Evolutionary conservation across 2,329 filamentous ascomycete species (phyloP), one percentile per base, ranked within the genome.

Genomic region (Calonectria pseudoturangicola): DNA sequence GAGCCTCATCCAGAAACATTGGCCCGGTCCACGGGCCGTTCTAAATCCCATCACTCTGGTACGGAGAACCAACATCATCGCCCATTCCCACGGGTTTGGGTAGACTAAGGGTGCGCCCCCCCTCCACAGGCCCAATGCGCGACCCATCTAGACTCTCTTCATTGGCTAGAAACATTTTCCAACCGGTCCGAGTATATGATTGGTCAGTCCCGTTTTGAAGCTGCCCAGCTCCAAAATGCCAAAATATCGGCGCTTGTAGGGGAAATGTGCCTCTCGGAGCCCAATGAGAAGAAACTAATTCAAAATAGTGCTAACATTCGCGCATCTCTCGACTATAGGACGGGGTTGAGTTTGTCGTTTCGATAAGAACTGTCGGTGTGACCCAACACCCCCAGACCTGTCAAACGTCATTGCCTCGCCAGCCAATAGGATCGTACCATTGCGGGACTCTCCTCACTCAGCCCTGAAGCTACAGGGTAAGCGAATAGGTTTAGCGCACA

Each of bases 81-180:
- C 33, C 54, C 54, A 60, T 60, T 41, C 21, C 54, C 54, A 39
- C 39, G 54, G 36, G 33, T 60, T 41, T 60, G 54, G 54, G 27
- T 27, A 21, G 39, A 27, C 54, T 60, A 60, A 36, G 33, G 21
- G 39, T 13, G 4, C 21, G 54, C 12, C 15, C 8, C 8, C 54
- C 54, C 54, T 60, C 39, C 54, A 36, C 54, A 41, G 54, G n/a
- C 33, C 54, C 39, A 21, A 60, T 7, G 21, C 3, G 54, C 16
- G 54, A 18, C 54, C 54, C 54, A 25, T 60, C n/a, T 41, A 4
- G 18, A 4, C 12, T 27, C 33, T 10, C 16, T 2, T 8, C 39
- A 60, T 60, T 60, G 54, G 54, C 21, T 15, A 18, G 7, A 60
- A 60, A 18, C 13, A 13, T 41, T 33, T 27, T 36, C 41, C 39